A percentile compares a stretch with the other conserved stretches of the same genome.
These are phyloP conservation scores for Backusella liffmaniae DNA, from an alignment of 192 early-diverging fungal species.

Conservation along the genomic window DNA sequence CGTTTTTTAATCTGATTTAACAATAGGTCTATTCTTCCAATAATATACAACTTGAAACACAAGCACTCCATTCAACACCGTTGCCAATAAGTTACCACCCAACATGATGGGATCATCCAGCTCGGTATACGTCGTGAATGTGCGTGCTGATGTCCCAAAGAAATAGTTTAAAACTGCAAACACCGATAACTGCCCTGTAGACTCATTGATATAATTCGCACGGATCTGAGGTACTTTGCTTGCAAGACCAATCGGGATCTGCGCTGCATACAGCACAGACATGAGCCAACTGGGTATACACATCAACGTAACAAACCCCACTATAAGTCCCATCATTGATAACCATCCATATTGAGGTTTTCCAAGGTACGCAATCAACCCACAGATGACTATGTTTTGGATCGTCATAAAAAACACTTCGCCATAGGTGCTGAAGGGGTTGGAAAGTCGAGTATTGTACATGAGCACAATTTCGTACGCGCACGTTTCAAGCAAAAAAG, in stretches of 20 bases:
- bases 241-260: slow-evolving; percentile 76
- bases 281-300: slow-evolving; percentile 8
- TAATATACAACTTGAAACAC: slow-evolving; percentile 71
- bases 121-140: slow-evolving; percentile 92
- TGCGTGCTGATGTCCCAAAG: slow-evolving; percentile 78
- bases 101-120: slow-evolving; percentile 82
- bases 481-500: slow-evolving; percentile 82
- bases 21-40: neutral
- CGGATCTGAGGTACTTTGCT: slow-evolving; percentile 90
- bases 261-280: slow-evolving; percentile 24
- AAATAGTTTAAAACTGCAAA: slow-evolving; percentile 91
- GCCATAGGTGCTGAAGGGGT: slow-evolving; percentile 90
- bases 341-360: slow-evolving; percentile 36
- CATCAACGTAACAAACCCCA: slow-evolving; percentile 24
- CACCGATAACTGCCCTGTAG: slow-evolving; percentile 88
- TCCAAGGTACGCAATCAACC: slow-evolving; percentile 60
- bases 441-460: slow-evolving; percentile 80
- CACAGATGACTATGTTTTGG: slow-evolving; percentile 80
- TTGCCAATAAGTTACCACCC: slow-evolving; percentile 64
- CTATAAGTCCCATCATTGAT: slow-evolving; percentile 32
- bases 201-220: slow-evolving; percentile 76
- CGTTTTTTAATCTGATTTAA: slow-evolving; percentile 10
- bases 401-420: slow-evolving; percentile 80
- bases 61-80: slow-evolving; percentile 74
- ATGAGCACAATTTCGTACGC: slow-evolving; percentile 78